Evolutionary conservation across 495 filamentous ascomycete species (phyloP).

Genomic region (Penicillium diatomitis): DNA sequence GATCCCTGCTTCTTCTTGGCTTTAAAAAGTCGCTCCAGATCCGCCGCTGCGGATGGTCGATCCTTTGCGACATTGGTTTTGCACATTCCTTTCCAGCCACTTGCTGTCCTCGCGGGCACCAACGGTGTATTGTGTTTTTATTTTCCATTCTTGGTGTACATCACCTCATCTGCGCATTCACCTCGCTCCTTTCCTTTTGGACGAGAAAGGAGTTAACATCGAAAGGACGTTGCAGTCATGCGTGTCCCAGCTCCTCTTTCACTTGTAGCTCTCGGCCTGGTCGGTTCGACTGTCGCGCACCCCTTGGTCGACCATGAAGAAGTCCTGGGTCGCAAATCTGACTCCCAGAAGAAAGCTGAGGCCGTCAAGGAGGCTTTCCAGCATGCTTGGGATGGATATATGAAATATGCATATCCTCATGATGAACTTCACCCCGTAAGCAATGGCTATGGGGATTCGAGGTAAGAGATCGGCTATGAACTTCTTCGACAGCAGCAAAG

Average conservation of each 20-base stretch:
- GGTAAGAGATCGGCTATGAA: slow-evolving; percentile 36
- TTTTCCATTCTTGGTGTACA: too few relatives aligned
- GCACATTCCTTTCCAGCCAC: too few relatives aligned
- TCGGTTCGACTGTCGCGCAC: slow-evolving; percentile 17
- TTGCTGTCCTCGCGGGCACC: too few relatives aligned
- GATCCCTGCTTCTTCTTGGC: background rate
- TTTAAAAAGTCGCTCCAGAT: slow-evolving; percentile 1
- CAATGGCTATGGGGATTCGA: slow-evolving; percentile 57
- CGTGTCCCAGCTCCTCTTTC: slow-evolving; percentile 22
- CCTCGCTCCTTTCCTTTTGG: background rate
- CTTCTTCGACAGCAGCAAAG: background rate
- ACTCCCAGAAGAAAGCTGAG: slow-evolving; percentile 36
- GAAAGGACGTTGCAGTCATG: slow-evolving; percentile 13
- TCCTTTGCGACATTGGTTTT: background rate
- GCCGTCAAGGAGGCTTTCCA: slow-evolving; percentile 69
- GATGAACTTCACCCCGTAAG: slow-evolving; percentile 66
- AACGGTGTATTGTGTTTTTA: too few relatives aligned
- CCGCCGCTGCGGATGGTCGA: background rate
- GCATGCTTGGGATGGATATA: slow-evolving; percentile 75
- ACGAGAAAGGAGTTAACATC: too few relatives aligned
- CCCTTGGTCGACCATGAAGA: slow-evolving; percentile 6
- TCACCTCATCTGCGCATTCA: background rate
- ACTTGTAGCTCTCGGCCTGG: slow-evolving; percentile 17
- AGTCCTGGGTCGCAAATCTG: slow-evolving; percentile 1
- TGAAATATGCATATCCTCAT: slow-evolving; percentile 67